Conservation (phyloP, 129 eudicot genomes). For the Kitagawia praeruptora region DNA sequence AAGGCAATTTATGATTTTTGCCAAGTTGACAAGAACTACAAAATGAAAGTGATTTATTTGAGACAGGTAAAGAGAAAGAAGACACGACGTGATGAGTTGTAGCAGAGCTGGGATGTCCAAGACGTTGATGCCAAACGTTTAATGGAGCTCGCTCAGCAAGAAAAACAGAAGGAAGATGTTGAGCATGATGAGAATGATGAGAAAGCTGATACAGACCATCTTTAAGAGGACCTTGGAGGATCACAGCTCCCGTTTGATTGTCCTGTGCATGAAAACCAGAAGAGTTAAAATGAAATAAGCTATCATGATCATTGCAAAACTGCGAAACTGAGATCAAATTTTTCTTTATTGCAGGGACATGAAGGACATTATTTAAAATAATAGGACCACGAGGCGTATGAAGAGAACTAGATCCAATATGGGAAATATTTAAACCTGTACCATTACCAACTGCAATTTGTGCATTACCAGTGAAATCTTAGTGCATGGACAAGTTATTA, state of each 20-base stretch:
- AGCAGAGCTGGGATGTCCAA: no score
- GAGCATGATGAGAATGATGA: no score
- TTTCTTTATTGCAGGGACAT: neutral
- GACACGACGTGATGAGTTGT: no score
- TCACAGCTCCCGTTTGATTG: neutral
- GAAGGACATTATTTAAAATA: neutral
- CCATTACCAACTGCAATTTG: neutral
- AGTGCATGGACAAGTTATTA: neutral
- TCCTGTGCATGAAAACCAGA: neutral
- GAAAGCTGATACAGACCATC: no score
- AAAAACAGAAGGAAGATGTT: no score
- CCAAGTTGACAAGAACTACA: no score
- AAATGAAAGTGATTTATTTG: no score
- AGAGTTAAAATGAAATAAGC: neutral
- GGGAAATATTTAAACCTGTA: neutral
- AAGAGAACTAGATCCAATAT: neutral
- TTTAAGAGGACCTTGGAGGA: no score
- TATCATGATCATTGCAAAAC: neutral
- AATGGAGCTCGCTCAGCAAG: no score
- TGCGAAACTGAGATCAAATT: neutral
- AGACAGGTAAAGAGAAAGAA: no score
- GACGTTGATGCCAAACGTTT: no score
- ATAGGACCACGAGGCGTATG: neutral
- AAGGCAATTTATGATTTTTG: no score
- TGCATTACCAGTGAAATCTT: neutral